Base-by-base conservation (phyloP, 2,329 filamentous ascomycete genomes). In the Ceratocystis alfenasii region DNA sequence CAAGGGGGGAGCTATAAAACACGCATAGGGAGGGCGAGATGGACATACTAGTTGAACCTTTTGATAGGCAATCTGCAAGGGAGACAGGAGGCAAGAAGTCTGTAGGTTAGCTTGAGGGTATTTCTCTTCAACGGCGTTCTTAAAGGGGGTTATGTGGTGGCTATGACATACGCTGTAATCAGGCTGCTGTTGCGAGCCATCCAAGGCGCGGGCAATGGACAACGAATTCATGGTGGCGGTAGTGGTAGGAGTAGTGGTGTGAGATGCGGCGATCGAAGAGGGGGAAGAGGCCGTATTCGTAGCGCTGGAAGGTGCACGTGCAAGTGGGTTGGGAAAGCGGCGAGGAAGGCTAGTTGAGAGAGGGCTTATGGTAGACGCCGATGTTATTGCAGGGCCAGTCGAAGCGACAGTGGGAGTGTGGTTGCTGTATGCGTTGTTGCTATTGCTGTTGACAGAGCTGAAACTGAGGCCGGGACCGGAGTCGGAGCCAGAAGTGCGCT, bases 41-140 rank as follows among this genome's bases (percentile, higher is more conserved):
- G 36, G 36, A 73, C 73, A 71, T 71, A 71, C 73, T 72, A 73
- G 63, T 30, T 67, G 66, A 22, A 67, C 66, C 45, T 67, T 67
- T 36, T 67, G 66, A 45, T 65, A 65, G 36, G 66, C 66, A 61
- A 65, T 62, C 66, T 67, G 59, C 12, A 46, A 12, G 25, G n/a
- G 36, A 41, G 60, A 28, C 20, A 30, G n/a, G 20, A 61, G 33
- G 36, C 28, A 20, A 33, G 22, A 62, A 5, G 59, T 12, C n/a
- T 17, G 6, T 6, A 50, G 22, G 53, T 59, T 59, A 59, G 53
- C 53, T 36, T 59, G 15, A 5, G 22, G 53, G 25, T 6, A n/a
- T 50, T 22, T 50, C 1, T 41, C 36, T 41, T 41, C 3, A 41
- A 41, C 12, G 25, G 53, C n/a, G 53, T n/a, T 28, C 7, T 28